Evolutionary conservation across 1,284 basidiomycete species (phyloP).

Genomic region (Wolfiporia cocos): DNA sequence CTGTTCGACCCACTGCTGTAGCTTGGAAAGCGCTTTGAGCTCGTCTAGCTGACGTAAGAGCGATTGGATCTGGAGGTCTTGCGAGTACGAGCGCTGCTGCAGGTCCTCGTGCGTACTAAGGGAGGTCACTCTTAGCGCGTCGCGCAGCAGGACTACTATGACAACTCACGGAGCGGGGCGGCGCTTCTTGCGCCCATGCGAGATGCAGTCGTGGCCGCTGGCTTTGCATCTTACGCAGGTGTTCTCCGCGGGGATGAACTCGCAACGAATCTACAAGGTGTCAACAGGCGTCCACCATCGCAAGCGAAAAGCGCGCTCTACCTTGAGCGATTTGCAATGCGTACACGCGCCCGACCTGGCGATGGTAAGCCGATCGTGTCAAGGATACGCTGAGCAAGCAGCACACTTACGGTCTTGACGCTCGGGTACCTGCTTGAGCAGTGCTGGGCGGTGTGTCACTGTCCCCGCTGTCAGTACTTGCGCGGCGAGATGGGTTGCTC

Average conservation of each 20-base stretch:
- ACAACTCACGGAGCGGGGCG: constrained; percentile 45
- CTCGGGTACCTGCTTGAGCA: too few species aligned
- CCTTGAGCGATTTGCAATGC: constrained; percentile 57
- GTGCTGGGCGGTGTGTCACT: too few species aligned
- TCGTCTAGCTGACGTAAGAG: constrained; percentile 44
- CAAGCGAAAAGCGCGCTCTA: constrained; percentile 16
- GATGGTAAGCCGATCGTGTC: background rate
- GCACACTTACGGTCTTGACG: background rate
- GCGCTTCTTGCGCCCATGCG: constrained; percentile 49
- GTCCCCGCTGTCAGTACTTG: too few species aligned
- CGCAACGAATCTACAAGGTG: constrained; percentile 41
- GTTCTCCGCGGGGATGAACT: constrained; percentile 37
- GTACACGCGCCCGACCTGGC: constrained; percentile 36
- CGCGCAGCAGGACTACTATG: too few species aligned
- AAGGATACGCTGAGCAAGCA: background rate
- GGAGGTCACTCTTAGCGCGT: too few species aligned
- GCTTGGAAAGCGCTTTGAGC: constrained; percentile 33
- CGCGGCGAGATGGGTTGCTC: too few species aligned
- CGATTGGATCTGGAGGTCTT: constrained; percentile 42
- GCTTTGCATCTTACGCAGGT: constrained; percentile 40
- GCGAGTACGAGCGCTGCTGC: constrained; percentile 38
- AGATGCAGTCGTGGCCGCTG: constrained; percentile 40
- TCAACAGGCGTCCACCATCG: background rate
- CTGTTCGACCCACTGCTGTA: constrained; percentile 35
- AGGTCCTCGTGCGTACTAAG: constrained; percentile 52